Evolutionary conservation across 2,329 filamentous ascomycete genomes (phyloP).

Genomic region (Tolypocladium pustulatum): DNA sequence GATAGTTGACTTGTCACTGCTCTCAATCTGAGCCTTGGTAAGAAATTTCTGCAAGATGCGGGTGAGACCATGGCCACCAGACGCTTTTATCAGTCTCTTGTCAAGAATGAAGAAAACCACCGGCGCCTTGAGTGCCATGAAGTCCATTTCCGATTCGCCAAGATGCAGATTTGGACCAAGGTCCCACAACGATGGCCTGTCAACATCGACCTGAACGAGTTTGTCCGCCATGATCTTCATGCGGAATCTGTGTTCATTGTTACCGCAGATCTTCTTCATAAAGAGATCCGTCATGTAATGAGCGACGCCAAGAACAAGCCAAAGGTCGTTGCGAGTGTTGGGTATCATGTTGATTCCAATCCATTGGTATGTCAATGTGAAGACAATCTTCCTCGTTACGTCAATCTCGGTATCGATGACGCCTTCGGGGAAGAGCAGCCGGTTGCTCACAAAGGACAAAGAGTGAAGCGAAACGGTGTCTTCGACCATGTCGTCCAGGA

Average conservation of each 20-base stretch:
- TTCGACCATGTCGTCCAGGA: conserved; percentile 76
- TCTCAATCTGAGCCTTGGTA: conserved; percentile 65
- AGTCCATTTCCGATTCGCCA: conserved; percentile 78
- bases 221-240: conserved; percentile 77
- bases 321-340: conserved; percentile 68
- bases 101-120: conserved; percentile 91
- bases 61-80: conserved; percentile 67
- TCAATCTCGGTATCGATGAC: conserved; percentile 79
- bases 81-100: conserved; percentile 79
- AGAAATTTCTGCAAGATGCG: conserved; percentile 81
- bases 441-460: conserved; percentile 77
- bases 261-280: conserved; percentile 81
- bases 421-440: conserved; percentile 73
- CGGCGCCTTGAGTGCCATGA: conserved; percentile 82
- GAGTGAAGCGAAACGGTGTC: conserved; percentile 72
- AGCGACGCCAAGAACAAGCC: conserved; percentile 81
- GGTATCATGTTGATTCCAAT: conserved; percentile 88
- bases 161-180: conserved; percentile 70
- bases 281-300: conserved; percentile 95
- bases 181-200: conserved; percentile 71
- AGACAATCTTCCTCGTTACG: conserved; percentile 69
- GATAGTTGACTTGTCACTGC: conserved; percentile 54
- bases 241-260: conserved; percentile 87
- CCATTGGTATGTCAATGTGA: conserved; percentile 85
- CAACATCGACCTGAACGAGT: conserved; percentile 70